Conservation (phyloP, 2,329 filamentous ascomycete genomes). For the Penicillium paneum region DNA sequence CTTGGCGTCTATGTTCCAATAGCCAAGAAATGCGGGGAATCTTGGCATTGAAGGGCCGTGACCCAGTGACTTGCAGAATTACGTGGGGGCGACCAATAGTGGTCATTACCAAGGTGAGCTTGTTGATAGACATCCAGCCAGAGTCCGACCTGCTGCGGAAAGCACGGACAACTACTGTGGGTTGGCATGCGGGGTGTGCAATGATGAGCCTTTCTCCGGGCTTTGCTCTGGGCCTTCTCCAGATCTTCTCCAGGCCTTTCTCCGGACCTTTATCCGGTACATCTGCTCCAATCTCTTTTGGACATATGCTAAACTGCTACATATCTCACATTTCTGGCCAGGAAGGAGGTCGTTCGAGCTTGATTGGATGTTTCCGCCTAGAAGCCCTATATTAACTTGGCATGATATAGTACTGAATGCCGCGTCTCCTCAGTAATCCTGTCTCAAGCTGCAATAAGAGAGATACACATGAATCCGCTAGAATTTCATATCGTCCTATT, state of each 20-base stretch:
- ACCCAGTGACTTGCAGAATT: not conserved
- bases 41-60: not conserved
- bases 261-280: not conserved
- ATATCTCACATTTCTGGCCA: not conserved
- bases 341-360: not conserved
- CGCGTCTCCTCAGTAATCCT: not conserved
- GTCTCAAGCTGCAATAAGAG: conserved; percentile 27
- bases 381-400: not conserved
- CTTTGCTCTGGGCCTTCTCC: not conserved
- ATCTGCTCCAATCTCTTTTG: not conserved
- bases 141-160: not conserved
- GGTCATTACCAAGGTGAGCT: not conserved
- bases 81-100: not conserved
- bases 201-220: not conserved
- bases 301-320: not conserved
- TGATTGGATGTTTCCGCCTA: not conserved
- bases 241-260: not conserved
- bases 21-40: conserved; percentile 11
- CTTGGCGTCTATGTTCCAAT: conserved; percentile 1
- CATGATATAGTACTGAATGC: not conserved
- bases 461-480: conserved; percentile 44
- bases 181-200: not conserved
- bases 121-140: not conserved
- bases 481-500: conserved; percentile 48
- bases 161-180: not conserved